phyloP scores from a whole-genome alignment of 1,284 basidiomycete genomes.

The Microbotryum intermedium region DNA sequence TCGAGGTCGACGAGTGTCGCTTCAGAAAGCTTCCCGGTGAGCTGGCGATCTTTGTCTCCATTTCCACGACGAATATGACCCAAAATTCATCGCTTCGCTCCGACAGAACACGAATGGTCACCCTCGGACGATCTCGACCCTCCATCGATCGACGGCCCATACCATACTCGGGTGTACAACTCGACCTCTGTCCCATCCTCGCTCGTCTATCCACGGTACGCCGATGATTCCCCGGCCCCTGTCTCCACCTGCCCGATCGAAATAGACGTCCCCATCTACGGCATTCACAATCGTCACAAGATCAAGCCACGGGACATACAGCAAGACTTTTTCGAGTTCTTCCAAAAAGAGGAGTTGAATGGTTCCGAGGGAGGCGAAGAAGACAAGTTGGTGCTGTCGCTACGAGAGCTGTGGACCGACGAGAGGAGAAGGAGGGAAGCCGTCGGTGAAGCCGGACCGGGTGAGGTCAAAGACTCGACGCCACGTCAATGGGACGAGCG shows the following conservation, averaged over 20 bases:
- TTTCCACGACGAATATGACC: not conserved
- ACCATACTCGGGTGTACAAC: slow-evolving; percentile 17
- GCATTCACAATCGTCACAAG: slow-evolving; percentile 72
- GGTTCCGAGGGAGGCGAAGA: slow-evolving; percentile 43
- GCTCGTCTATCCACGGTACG: slow-evolving; percentile 8
- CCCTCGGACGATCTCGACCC: slow-evolving; percentile 15
- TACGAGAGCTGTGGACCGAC: slow-evolving; percentile 91
- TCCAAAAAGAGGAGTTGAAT: slow-evolving; percentile 30
- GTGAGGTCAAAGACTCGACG: slow-evolving; percentile 14
- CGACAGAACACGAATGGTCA: slow-evolving; percentile 2
- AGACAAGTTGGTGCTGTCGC: slow-evolving; percentile 75
- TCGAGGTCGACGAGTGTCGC: slow-evolving; percentile 53
- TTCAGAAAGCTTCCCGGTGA: slow-evolving; percentile 47
- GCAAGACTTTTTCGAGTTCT: slow-evolving; percentile 58
- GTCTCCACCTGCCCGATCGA: slow-evolving; percentile 51
- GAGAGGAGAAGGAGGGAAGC: slow-evolving; percentile 63
- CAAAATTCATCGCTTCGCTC: not conserved
- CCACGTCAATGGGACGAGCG: slow-evolving; percentile 15
- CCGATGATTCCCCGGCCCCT: slow-evolving; percentile 13
- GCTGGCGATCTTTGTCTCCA: not conserved
- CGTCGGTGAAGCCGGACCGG: slow-evolving; percentile 44
- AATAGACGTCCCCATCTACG: slow-evolving; percentile 68
- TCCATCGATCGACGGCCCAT: slow-evolving; percentile 16
- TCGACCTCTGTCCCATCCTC: slow-evolving; percentile 9
- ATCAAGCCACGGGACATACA: slow-evolving; percentile 64